phyloP scores from a whole-genome alignment of 2,329 filamentous ascomycete genomes.

The Penicillium sp. region DNA sequence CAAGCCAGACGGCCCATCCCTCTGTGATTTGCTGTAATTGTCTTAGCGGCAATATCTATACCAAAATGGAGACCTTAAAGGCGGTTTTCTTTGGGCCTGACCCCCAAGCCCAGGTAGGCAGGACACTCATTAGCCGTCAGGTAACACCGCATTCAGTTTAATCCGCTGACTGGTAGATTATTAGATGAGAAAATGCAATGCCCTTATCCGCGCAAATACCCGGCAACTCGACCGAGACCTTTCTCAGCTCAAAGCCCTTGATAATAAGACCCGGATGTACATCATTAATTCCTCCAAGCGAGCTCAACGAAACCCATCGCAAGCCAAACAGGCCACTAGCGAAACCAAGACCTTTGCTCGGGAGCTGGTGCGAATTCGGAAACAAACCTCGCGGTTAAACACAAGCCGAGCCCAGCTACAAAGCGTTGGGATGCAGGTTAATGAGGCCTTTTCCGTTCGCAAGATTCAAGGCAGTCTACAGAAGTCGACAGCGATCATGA shows the following conservation, averaged over 20 bases:
- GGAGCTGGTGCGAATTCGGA: slow-evolving; percentile 81
- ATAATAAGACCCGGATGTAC: slow-evolving; percentile 78
- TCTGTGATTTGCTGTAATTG: not conserved
- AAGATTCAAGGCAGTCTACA: slow-evolving; percentile 94
- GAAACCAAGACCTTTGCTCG: slow-evolving; percentile 87
- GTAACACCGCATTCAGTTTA: not conserved
- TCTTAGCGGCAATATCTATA: not conserved
- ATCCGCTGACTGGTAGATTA: slow-evolving; percentile 12
- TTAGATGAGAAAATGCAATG: slow-evolving; percentile 93
- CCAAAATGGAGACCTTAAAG: slow-evolving; percentile 81
- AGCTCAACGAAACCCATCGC: slow-evolving; percentile 74
- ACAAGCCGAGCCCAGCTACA: slow-evolving; percentile 90
- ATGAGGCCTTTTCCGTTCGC: slow-evolving; percentile 89
- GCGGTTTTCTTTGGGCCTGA: slow-evolving; percentile 88
- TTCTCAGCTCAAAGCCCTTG: slow-evolving; percentile 70
- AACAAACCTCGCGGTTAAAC: slow-evolving; percentile 69
- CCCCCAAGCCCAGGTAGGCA: slow-evolving; percentile 80
- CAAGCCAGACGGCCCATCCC: not conserved
- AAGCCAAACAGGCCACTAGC: slow-evolving; percentile 72
- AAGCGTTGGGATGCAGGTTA: slow-evolving; percentile 95
- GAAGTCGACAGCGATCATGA: slow-evolving; percentile 89
- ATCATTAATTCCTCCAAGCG: slow-evolving; percentile 82
- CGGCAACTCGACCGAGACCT: slow-evolving; percentile 96
- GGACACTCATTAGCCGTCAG: not conserved
- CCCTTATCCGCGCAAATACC: slow-evolving; percentile 82